Base-by-base conservation (phyloP, 2,329 filamentous ascomycete species). In the Trichoderma koningiopsis region DNA sequence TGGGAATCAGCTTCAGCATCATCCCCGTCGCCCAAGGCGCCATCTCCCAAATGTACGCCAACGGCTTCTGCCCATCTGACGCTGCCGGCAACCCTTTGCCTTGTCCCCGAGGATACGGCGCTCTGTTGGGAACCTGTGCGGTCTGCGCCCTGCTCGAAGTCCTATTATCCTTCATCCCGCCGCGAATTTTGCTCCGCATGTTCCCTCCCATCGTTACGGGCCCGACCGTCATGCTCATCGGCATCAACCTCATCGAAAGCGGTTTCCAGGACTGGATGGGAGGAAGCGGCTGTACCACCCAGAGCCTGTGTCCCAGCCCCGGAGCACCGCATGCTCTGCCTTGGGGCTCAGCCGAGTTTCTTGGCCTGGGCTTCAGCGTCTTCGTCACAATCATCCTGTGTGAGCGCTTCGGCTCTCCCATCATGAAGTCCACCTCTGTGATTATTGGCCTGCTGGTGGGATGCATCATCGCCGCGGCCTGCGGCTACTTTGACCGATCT, bases 401-500 rank as follows among this genome's bases (percentile, higher is more conserved):
- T 77, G 92, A 96, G 79, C 87, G 92, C 13, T 94, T 94, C 74
- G 93, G 93, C 1, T 87, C 91, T 0, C 92, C 93, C 0, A 91
- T 96, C 72, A 94, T 96, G 91, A 94, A 94, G 77, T 92, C 89
- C 2, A 91, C 88, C 8, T 89, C 90, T 35, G 92, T 95, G 37
- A 88, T 94, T 53, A 84, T 93, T 68, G 92, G 92, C 16, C 84
- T 94, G 5, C 84, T 93, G 0, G 77, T 90, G 1, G 92, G 92
- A 57, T 94, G 92, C 79, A 91, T 94, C 74, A 91, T 96, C 71
- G 92, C 91, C 13, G 92, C 86, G 0, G 92, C 92, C 1, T 89
- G 86, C 63, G 92, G 92, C 35, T 96, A 95, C 79, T 95, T 94
- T 76, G 90, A 92, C 76, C 82, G 83, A n/a, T 84, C 83, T n/a